Percentiles rank a stretch among this genome's conserved stretches.
Conservation (phyloP, 176 grass and related monocot genomes). For the Rhynchospora breviuscula region DNA sequence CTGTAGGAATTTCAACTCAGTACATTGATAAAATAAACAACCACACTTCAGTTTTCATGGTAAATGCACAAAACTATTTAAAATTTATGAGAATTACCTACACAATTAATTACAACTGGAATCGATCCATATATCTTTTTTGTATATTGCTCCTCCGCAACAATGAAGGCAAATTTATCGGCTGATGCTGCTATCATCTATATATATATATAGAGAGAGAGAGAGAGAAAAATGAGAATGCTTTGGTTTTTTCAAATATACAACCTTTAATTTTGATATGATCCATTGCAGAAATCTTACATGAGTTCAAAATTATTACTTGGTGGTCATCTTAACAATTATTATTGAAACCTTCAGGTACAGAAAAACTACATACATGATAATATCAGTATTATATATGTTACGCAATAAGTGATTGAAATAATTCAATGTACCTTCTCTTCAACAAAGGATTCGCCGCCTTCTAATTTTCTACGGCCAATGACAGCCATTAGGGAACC, state of each 20-base stretch:
- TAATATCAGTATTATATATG: background rate
- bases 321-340: background rate
- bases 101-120: constrained; percentile 79
- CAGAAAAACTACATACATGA: background rate
- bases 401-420: background rate
- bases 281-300: background rate
- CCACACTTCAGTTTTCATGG: background rate
- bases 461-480: constrained; percentile 54
- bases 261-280: background rate
- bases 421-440: constrained; percentile 50
- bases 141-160: constrained; percentile 57
- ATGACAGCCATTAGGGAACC: constrained; percentile 56
- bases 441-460: constrained; percentile 53
- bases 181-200: constrained; percentile 54
- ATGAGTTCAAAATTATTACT: background rate
- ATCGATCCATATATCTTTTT: constrained; percentile 62
- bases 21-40: constrained; percentile 22
- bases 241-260: background rate
- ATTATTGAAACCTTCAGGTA: background rate
- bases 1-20: constrained; percentile 38
- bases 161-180: constrained; percentile 58
- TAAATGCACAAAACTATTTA: background rate
- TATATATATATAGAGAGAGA: background rate
- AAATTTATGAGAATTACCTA: constrained; percentile 30
- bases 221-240: background rate